Evolutionary conservation across 768 basidiomycete genomes (phyloP).

Genomic region (Collybia mongolica): DNA sequence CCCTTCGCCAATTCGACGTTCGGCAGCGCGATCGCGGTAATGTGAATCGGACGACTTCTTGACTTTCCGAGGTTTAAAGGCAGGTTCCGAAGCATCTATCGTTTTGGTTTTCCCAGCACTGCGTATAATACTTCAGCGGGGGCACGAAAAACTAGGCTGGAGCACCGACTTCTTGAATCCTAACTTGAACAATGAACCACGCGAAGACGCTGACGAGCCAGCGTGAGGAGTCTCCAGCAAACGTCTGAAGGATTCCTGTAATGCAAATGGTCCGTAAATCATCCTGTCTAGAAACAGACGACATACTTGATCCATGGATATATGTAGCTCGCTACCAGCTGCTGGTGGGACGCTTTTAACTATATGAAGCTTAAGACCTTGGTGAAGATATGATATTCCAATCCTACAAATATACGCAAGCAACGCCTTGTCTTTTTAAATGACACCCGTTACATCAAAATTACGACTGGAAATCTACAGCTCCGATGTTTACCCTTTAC

Average conservation of each 20-base stretch:
- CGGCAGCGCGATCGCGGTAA: constrained; percentile 78
- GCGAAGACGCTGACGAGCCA: constrained; percentile 17
- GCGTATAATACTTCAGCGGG: constrained; percentile 1
- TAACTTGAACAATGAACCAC: constrained; percentile 28
- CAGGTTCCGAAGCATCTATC: constrained; percentile 51
- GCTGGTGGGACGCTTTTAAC: too few relatives aligned
- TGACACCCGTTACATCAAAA: too few relatives aligned
- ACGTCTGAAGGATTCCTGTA: constrained; percentile 59
- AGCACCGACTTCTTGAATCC: constrained; percentile 22
- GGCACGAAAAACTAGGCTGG: constrained; percentile 14
- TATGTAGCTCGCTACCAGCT: too few relatives aligned
- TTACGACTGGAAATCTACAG: too few relatives aligned
- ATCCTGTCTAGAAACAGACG: not conserved
- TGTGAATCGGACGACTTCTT: constrained; percentile 52
- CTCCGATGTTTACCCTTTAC: too few relatives aligned
- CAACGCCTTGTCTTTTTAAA: too few relatives aligned
- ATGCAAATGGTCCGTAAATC: not conserved
- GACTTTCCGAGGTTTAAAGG: constrained; percentile 82
- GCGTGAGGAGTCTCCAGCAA: constrained; percentile 39
- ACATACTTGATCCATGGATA: constrained; percentile 33
- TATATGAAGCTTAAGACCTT: too few relatives aligned
- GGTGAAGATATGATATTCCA: too few relatives aligned
- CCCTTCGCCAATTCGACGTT: constrained; percentile 62
- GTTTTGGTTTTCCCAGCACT: constrained; percentile 39
- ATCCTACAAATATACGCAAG: too few relatives aligned